Evolutionary conservation across 1,284 basidiomycete genomes (phyloP).

Genomic region (Fomitopsis pinicola): DNA sequence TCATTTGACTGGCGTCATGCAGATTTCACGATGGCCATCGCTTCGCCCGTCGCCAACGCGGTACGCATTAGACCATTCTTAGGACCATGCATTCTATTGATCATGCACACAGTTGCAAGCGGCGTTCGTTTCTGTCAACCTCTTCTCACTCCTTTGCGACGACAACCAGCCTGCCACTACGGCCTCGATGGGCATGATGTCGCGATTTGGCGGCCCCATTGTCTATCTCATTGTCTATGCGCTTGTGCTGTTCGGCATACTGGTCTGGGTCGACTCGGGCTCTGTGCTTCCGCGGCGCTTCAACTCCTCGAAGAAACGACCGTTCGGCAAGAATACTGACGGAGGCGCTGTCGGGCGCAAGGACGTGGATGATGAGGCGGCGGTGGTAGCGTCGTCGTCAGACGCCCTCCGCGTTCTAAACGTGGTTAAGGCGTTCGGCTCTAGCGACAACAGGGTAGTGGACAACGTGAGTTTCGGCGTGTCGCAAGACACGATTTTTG

Average conservation of each 20-base stretch:
- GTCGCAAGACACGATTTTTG: constrained; percentile 59
- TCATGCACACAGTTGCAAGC: constrained; percentile 45
- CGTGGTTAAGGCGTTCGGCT: constrained; percentile 61
- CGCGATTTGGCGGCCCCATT: constrained; percentile 71
- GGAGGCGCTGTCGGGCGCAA: constrained; percentile 7
- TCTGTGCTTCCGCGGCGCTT: constrained; percentile 34
- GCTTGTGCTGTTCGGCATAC: constrained; percentile 47
- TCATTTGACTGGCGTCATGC: background rate
- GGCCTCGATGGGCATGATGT: constrained; percentile 47
- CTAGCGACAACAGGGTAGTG: constrained; percentile 50
- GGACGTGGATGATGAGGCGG: constrained; percentile 57
- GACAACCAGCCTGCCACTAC: constrained; percentile 46
- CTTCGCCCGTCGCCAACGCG: constrained; percentile 67
- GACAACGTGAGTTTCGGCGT: constrained; percentile 74
- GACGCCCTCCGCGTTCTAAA: constrained; percentile 63
- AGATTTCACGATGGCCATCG: constrained; percentile 65
- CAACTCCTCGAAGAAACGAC: constrained; percentile 7
- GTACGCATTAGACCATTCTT: constrained; percentile 37
- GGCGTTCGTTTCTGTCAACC: constrained; percentile 68
- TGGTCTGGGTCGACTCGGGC: constrained; percentile 63
- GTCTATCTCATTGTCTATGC: constrained; percentile 62
- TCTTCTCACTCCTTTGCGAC: constrained; percentile 73
- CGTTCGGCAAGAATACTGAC: background rate
- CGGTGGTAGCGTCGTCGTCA: constrained; percentile 40
- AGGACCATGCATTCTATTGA: constrained; percentile 6